phyloP scores from a whole-genome alignment of 805 yeast species.

The Clavispora carvajalis region DNA sequence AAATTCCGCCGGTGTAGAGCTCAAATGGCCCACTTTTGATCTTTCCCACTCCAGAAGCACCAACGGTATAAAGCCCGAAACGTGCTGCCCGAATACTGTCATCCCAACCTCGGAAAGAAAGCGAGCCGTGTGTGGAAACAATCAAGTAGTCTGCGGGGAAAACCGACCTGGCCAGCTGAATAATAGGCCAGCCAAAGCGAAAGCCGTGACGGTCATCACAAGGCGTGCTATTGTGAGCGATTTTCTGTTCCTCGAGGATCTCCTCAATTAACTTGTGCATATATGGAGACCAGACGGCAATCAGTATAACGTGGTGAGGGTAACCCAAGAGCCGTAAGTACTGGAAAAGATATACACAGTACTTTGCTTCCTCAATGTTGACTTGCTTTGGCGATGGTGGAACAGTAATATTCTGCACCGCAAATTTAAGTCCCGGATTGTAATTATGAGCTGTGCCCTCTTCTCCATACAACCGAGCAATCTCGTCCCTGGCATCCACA shows the following conservation, averaged over 20 bases:
- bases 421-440: constrained; percentile 6
- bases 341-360: constrained; percentile 38
- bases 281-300: constrained; percentile 35
- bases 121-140: constrained; percentile 7
- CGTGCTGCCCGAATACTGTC: constrained; percentile 1
- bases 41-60: constrained; percentile 5
- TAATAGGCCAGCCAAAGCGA: constrained; percentile 8
- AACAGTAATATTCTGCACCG: constrained; percentile 10
- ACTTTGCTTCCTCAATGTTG: constrained; percentile 39
- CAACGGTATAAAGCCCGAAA: constrained; percentile 7
- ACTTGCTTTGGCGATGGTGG: not conserved
- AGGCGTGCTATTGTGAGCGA: constrained; percentile 2
- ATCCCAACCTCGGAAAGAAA: constrained; percentile 2
- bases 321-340: constrained; percentile 45
- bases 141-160: constrained; percentile 7
- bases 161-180: constrained; percentile 2
- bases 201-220: constrained; percentile 1
- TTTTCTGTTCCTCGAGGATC: constrained; percentile 27
- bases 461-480: not conserved
- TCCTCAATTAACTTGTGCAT: constrained; percentile 42
- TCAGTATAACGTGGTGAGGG: constrained; percentile 29
- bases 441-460: not conserved
- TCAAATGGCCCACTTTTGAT: constrained; percentile 5
- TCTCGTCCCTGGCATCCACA: no score
- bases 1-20: not conserved